Base-by-base conservation (phyloP, 805 yeast species). In the Pichia pseudocactophila region DNA sequence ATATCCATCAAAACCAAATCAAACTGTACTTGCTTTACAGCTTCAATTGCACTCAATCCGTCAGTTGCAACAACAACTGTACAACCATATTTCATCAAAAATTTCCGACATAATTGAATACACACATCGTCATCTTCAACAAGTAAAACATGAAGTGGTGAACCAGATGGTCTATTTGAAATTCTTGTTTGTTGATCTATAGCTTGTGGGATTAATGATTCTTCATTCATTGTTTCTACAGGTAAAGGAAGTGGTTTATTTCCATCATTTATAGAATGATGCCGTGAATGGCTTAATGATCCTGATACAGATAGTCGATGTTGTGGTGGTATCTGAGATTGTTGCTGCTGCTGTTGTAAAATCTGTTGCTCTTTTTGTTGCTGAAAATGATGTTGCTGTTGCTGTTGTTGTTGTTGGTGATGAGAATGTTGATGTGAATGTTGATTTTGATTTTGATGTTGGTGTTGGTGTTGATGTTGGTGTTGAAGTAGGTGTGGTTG, bases 1-100 rank as follows among this genome's bases (percentile, higher is more conserved):
- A 84, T 84, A 63, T 84, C 95, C 95, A 84, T 84, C 35, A 84
- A 60, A 1, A 84, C 90, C 45, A 84, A 64, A 61, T 82, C 95
- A 54, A 79, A 84, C 51, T 80, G 74, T 30, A 76, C 74, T 39
- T 76, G 75, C 56, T 81, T 89, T 26, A 83, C 74, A 0, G 79
- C 81, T 28, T 78, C 73, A 35, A 92, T 87, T 3, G 96, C 96
- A 30, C 85, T 80, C 10, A 90, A 64, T 0, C 98, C 99, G 64
- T 90, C 97, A 5, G 87, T 82, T 0, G 86, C 97, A 16, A 88
- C 86, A 37, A 92, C 90, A 4, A 90, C 96, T 12, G 87, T 79
- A 59, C 96, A 89, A 0, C 97, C 97, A 58, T 84, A 87, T 55
- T 86, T 84, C 56, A 77, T 75, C 44, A 92, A 61, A 55, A 92